Evolutionary conservation across 2,329 filamentous ascomycete species (phyloP), one percentile per base, ranked within the genome.

Genomic region (Talaromyces pinophilus): DNA sequence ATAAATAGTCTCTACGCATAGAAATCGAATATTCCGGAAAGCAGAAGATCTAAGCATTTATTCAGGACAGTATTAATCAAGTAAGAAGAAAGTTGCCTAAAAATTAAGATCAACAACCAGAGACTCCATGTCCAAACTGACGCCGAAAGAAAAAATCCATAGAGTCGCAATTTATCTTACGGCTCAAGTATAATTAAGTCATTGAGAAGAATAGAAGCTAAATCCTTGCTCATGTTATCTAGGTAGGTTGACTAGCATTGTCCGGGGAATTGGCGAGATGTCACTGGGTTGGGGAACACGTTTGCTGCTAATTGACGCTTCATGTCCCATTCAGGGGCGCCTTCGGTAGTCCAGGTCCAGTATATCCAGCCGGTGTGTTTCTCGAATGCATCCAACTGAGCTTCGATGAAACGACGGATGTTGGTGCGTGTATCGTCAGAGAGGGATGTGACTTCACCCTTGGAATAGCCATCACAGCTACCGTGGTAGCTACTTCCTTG

Each of bases 261-360:
- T 25, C 70, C 69, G 17, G 73, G 74, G 71, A 72, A 80, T 66
- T 72, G 59, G 50, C 79, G 73, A 61, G 72, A 71, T 5, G 71
- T 72, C 55, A 78, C 68, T 35, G 78, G 78, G 68, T 82, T 78
- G 19, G 83, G 83, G 73, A 86, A 86, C 55, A 86, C 70, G 0
- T 79, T 80, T 17, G 71, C 74, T 13, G 75, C 77, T 30, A 83
- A 68, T 50, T 82, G 73, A 69, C 79, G 71, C 69, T 80, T 73
- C 75, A 83, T 77, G 69, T 83, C 79, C 82, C 82, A 84, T 63
- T 82, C 82, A 5, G 82, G 81, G 17, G 81, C 77, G 38, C 78
- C 78, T 69, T 83, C 81, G 13, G 81, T 83, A 72, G 80, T 82
- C 81, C 82, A 83, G 60, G 81, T 82, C 82, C 82, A 83, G 73